A percentile compares a stretch with the other conserved stretches of the same genome.
Evolutionary conservation across 2,329 filamentous ascomycete genomes (phyloP).

Genomic region (Colletotrichum graminicola): DNA sequence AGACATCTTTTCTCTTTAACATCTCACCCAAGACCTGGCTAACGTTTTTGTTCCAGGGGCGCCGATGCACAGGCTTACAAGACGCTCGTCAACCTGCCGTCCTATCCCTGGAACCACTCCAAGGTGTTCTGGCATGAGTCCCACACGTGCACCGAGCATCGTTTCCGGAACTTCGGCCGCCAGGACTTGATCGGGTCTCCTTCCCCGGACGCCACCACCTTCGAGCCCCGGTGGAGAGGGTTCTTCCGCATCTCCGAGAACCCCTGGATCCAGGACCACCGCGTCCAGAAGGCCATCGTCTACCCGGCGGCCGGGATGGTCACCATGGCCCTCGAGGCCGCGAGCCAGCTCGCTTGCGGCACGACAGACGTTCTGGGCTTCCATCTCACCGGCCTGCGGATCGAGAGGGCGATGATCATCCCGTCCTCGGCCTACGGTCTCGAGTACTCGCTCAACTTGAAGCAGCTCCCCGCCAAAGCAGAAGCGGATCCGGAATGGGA

Average conservation of each 20-base stretch:
- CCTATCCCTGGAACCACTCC: constrained; percentile 67
- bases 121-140: constrained; percentile 67
- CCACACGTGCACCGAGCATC: constrained; percentile 57
- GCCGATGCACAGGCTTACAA: constrained; percentile 2
- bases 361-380: constrained; percentile 50
- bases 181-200: constrained; percentile 65
- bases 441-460: constrained; percentile 63
- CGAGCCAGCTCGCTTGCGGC: constrained; percentile 53
- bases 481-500: constrained; percentile 45
- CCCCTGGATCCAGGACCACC: constrained; percentile 66
- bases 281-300: constrained; percentile 62
- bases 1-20: neutral
- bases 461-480: constrained; percentile 42
- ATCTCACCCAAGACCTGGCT: neutral
- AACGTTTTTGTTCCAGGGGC: constrained; percentile 25
- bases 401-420: constrained; percentile 65
- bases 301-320: constrained; percentile 66
- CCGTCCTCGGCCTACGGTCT: constrained; percentile 60
- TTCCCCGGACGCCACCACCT: constrained; percentile 57
- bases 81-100: constrained; percentile 60
- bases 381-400: constrained; percentile 59
- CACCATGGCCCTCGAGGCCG: constrained; percentile 62
- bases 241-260: constrained; percentile 63
- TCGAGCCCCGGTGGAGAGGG: constrained; percentile 62
- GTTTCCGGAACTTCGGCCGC: constrained; percentile 59